Conservation (phyloP, 352 stramenopile genomes). For the Phytophthora citricola region DNA sequence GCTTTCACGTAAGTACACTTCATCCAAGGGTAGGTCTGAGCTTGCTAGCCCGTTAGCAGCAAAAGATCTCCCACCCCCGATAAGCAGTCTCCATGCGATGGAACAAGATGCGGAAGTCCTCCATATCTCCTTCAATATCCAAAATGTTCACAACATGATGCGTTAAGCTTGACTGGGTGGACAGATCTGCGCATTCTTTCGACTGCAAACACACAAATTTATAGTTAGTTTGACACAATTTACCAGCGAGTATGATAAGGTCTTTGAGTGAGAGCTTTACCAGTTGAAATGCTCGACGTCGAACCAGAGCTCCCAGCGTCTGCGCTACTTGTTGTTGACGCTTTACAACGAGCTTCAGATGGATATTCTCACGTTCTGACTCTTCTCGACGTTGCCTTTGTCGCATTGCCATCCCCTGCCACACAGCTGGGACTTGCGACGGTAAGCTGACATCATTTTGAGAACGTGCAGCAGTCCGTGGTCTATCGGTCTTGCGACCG, state of each 20-base stretch:
- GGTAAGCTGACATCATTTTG: no score
- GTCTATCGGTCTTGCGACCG: neutral
- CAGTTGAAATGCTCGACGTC: slow-evolving; percentile 27
- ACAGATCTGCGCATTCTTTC: no score
- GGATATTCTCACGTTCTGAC: slow-evolving; percentile 47
- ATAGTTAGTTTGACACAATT: no score
- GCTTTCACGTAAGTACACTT: slow-evolving; percentile 35
- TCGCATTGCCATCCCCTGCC: slow-evolving; percentile 33
- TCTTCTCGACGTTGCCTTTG: slow-evolving; percentile 40
- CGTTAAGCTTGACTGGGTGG: neutral
- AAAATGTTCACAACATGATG: slow-evolving; percentile 11
- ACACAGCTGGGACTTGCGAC: slow-evolving; percentile 1
- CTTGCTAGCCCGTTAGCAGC: slow-evolving; percentile 25
- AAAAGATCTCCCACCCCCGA: slow-evolving; percentile 26
- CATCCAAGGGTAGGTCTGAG: slow-evolving; percentile 28
- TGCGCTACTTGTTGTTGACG: slow-evolving; percentile 30
- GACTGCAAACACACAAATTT: no score
- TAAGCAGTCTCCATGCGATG: slow-evolving; percentile 30
- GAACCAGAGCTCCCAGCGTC: slow-evolving; percentile 15
- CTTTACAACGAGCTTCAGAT: slow-evolving; percentile 47
- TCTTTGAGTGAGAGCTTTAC: neutral
- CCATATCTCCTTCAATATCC: slow-evolving; percentile 23
- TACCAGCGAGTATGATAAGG: no score
- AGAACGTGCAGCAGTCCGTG: no score
- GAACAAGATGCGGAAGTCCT: slow-evolving; percentile 34